Evolutionary conservation across 1,284 basidiomycete genomes (phyloP).

Genomic region (Irpex lacteus): DNA sequence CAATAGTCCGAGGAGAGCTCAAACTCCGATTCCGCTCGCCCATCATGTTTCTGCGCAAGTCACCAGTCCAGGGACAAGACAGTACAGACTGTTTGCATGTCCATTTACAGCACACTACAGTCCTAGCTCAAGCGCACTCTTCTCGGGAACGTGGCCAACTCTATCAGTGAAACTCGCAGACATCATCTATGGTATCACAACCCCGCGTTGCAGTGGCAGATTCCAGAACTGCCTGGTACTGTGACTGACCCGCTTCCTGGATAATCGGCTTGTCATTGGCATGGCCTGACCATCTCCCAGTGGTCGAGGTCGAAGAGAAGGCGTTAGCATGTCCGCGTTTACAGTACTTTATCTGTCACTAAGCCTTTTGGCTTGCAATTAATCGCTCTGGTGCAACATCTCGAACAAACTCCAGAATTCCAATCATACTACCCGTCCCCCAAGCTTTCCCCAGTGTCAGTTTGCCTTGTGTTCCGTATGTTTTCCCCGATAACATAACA

Average conservation of each 20-base stretch:
- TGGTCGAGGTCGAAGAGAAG: too few species aligned
- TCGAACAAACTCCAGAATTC: not conserved
- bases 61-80: too few species aligned
- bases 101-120: not conserved
- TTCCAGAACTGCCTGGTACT: not conserved
- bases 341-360: not conserved
- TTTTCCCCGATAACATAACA: not conserved
- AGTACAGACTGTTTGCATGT: too few species aligned
- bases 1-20: not conserved
- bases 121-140: not conserved
- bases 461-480: not conserved
- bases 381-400: not conserved
- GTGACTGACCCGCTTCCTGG: not conserved
- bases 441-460: not conserved
- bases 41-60: not conserved
- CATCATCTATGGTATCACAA: not conserved
- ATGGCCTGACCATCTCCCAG: not conserved
- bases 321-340: not conserved
- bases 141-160: not conserved
- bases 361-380: not conserved
- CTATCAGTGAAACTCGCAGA: not conserved
- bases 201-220: not conserved
- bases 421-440: not conserved
- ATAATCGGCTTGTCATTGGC: not conserved
- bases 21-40: not conserved